These are phyloP conservation scores for Leccinum angustisporum DNA, from an alignment of 1,284 basidiomycete genomes.

Conservation along the genomic window DNA sequence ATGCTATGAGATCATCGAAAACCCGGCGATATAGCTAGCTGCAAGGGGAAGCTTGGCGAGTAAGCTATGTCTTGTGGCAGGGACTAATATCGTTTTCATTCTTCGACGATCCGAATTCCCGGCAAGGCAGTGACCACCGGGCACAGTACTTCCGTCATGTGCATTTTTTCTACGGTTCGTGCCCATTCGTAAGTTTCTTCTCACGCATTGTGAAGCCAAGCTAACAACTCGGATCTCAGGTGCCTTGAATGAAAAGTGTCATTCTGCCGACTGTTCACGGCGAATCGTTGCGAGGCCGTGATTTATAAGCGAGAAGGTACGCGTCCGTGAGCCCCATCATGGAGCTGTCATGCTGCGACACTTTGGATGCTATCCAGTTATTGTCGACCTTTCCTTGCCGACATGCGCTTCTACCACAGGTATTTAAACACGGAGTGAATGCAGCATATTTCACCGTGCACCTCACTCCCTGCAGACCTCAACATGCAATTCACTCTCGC, in stretches of 20 bases:
- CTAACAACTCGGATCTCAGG: background rate
- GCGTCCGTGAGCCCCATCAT: no score
- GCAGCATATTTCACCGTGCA: background rate
- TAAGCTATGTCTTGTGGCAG: no score
- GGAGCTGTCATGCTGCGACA: no score
- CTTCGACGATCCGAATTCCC: background rate
- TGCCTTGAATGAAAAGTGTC: background rate
- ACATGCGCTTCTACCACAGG: background rate
- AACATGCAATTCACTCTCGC: constrained; percentile 15
- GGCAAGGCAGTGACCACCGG: no score
- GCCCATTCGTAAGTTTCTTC: background rate
- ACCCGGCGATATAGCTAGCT: no score
- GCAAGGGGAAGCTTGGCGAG: no score
- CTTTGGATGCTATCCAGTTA: no score
- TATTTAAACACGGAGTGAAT: background rate
- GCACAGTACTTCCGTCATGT: no score
- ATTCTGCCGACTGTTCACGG: background rate
- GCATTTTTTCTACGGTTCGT: no score
- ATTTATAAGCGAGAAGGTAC: background rate
- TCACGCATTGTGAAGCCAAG: background rate
- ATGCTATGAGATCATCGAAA: background rate
- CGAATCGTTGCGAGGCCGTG: background rate
- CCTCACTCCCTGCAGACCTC: background rate
- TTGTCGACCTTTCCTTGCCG: background rate
- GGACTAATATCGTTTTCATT: background rate